These are phyloP conservation scores for Solanum corneliomulleri DNA, from an alignment of 257 asterid species.

Conservation along the genomic window DNA sequence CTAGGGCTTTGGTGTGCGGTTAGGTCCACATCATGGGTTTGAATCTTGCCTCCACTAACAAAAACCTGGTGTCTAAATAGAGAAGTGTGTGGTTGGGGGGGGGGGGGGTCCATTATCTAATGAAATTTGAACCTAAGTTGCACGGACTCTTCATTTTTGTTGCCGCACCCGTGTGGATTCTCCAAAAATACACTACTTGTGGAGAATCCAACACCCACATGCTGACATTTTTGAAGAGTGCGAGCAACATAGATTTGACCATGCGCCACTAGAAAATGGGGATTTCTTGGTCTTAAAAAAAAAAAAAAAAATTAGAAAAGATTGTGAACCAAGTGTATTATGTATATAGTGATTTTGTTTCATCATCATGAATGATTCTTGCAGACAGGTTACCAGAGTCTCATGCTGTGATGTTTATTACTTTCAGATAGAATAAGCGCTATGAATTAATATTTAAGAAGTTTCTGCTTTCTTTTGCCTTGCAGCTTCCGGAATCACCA, in stretches of 20 bases:
- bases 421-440: background rate
- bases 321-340: background rate
- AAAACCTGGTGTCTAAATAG: background rate
- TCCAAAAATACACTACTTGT: too few species aligned
- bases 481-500: conserved; percentile 68
- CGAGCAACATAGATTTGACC: background rate
- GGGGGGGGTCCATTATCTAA: background rate
- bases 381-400: background rate
- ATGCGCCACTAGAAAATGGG: background rate
- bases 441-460: background rate
- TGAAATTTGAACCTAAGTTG: background rate
- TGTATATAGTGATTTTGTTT: background rate
- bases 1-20: background rate
- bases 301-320: background rate
- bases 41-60: background rate
- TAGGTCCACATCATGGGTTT: background rate
- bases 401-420: background rate
- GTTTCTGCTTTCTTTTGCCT: background rate
- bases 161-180: too few species aligned
- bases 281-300: background rate
- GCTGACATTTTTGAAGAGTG: too few species aligned
- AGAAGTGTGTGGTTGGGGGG: background rate
- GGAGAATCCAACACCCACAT: too few species aligned
- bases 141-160: too few species aligned
- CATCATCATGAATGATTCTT: background rate